A percentile compares a stretch with the other conserved stretches of the same genome.
Evolutionary conservation across 1,284 basidiomycete genomes (phyloP).

Genomic region (Pascua sp.): DNA sequence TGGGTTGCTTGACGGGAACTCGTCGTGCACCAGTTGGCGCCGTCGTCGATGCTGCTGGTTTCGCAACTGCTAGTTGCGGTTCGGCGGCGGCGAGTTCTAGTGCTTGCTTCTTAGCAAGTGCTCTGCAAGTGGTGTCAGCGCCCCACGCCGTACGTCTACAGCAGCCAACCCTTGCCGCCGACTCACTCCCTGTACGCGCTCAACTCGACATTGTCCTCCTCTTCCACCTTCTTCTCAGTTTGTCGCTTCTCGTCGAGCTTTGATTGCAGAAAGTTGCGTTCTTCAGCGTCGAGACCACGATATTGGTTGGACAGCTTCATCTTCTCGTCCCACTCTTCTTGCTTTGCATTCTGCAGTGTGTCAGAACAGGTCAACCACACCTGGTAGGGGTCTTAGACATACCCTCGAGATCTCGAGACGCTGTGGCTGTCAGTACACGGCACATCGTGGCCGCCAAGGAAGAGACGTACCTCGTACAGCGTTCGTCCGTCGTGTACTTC

Average conservation of each 20-base stretch:
- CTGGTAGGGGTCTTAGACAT: conserved; percentile 40
- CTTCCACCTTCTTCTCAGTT: conserved; percentile 68
- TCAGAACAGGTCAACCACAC: background rate
- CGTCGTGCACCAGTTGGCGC: conserved; percentile 15
- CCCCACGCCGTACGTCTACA: too few species aligned
- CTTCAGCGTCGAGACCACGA: conserved; percentile 82
- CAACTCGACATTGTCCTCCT: conserved; percentile 66
- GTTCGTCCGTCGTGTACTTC: conserved; percentile 72
- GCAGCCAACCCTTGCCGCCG: background rate
- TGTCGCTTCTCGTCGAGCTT: conserved; percentile 69
- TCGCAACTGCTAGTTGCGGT: conserved; percentile 5
- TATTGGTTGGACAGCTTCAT: conserved; percentile 91
- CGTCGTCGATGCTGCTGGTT: conserved; percentile 4
- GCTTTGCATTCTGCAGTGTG: conserved; percentile 64
- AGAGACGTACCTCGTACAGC: conserved; percentile 71
- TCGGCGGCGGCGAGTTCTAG: conserved; percentile 15
- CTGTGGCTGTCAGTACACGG: conserved; percentile 47
- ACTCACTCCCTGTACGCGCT: conserved; percentile 14
- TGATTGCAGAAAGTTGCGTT: conserved; percentile 81
- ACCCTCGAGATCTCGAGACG: conserved; percentile 61
- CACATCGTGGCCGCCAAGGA: conserved; percentile 3
- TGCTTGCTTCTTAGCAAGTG: conserved; percentile 29
- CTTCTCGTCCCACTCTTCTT: conserved; percentile 91
- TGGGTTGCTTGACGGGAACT: conserved; percentile 30
- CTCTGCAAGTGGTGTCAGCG: conserved; percentile 14